Base-by-base conservation (phyloP, 352 stramenopile species). In the Nothophytophthora sp. region DNA sequence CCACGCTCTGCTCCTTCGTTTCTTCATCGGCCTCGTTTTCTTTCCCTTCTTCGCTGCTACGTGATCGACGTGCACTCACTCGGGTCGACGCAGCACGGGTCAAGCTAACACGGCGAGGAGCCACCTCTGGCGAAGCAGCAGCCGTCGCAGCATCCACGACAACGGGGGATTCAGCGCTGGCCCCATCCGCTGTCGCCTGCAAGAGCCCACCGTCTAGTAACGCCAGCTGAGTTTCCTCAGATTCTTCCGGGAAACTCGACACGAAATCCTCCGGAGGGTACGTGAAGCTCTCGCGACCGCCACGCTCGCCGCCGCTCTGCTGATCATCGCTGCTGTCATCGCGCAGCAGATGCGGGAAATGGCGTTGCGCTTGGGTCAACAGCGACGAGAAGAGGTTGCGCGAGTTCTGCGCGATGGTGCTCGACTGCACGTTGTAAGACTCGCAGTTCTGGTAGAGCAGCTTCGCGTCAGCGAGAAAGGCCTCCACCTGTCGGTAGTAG, bases 401-500 rank as follows among this genome's bases (percentile, higher is more conserved):
- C 13, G 81, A 77, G 57, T 92, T 95, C 30, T 94, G 82, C 5
- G 83, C 79, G 47, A 96, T 96, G 5, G 65, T 50, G 34, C 85
- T 93, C 12, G 79, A 83, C 16, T 70, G 54, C 41, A 95, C 79
- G 32, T 96, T 96, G 64, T 93, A 96, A 19, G 71, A 85, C 52
- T 94, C 77, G 39, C 87, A 96, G 47, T 96, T 95, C 9, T 66
- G 39, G 13, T 64, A 74, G 32, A 96, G 54, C 18, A 95, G 54
- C 41, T 88, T 74, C 1, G 89, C 63, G 49, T 96, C 87, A 10
- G 81, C 67, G 27, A 93, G 59, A 35, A 95, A 86, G 2, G 83
- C 85, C 36, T 94, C 82, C 7, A 95, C 63, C 50, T 96, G 87
- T 7, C 87, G 83, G 40, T 95, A 96, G 51, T 93, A 96, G 0